phyloP scores from a whole-genome alignment of 2,329 filamentous ascomycete species.

The Fusarium sp. region DNA sequence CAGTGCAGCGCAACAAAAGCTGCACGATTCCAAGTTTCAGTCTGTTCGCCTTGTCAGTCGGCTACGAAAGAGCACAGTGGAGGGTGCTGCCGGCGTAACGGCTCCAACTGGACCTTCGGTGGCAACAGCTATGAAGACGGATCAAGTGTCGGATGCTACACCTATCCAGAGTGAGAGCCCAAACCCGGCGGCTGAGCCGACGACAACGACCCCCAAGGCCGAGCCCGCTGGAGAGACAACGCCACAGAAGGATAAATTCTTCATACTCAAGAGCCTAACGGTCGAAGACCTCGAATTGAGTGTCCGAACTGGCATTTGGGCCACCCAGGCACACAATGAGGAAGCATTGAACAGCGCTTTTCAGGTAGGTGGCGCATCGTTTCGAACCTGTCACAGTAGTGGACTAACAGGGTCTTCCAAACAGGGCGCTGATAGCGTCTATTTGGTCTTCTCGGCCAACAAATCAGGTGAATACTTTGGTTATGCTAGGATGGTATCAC shows the following conservation, averaged over 20 bases:
- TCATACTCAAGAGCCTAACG: constrained; percentile 92
- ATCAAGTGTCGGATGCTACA: constrained; percentile 17
- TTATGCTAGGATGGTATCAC: constrained; percentile 89
- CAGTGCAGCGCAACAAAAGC: constrained; percentile 78
- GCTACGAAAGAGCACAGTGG: constrained; percentile 69
- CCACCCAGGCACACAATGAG: constrained; percentile 94
- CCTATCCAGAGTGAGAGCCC: constrained; percentile 2
- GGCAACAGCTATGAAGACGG: constrained; percentile 38
- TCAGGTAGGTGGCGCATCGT: constrained; percentile 63
- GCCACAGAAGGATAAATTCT: constrained; percentile 77
- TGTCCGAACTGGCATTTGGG: constrained; percentile 89
- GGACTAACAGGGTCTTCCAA: constrained; percentile 5
- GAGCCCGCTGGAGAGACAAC: constrained; percentile 13
- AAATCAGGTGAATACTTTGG: constrained; percentile 98
- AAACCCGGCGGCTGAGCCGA: constrained; percentile 10
- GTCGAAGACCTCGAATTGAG: constrained; percentile 90
- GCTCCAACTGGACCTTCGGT: constrained; percentile 67
- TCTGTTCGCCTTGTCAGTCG: constrained; percentile 88
- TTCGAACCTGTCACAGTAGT: no score
- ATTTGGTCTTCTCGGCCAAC: constrained; percentile 94
- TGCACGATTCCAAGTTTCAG: constrained; percentile 92
- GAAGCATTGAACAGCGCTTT: constrained; percentile 84
- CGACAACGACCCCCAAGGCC: neutral
- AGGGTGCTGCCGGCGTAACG: constrained; percentile 57
- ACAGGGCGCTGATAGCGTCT: constrained; percentile 84